These are phyloP conservation scores for Mimosa pudica DNA, from an alignment of 306 rosid species.

Conservation along the genomic window DNA sequence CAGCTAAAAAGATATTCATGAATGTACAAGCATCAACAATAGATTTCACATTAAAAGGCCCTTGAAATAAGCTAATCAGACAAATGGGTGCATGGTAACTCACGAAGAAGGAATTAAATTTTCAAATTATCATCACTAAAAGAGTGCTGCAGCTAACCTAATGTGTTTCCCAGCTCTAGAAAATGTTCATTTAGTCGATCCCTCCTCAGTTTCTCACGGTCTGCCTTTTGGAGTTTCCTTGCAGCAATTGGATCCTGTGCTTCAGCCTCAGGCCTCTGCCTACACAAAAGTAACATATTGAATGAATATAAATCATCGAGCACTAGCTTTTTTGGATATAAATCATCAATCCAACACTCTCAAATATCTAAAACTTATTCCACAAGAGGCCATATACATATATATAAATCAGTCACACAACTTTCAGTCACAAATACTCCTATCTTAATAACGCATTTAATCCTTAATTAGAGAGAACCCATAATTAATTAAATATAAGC, in stretches of 20 bases:
- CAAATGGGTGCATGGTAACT: background rate
- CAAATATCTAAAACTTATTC: background rate
- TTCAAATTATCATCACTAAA: background rate
- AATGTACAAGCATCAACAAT: background rate
- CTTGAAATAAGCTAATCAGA: background rate
- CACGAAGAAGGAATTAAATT: background rate
- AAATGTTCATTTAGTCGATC: slow-evolving; percentile 84
- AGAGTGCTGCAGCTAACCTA: slow-evolving; percentile 50
- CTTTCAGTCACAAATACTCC: background rate
- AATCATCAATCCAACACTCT: background rate
- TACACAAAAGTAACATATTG: slow-evolving; percentile 33
- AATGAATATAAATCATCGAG: background rate
- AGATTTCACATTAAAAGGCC: background rate
- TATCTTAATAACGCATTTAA: background rate
- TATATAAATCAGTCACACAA: background rate
- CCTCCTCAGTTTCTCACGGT: slow-evolving; percentile 89
- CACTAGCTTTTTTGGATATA: background rate
- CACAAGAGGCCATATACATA: background rate
- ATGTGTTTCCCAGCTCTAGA: slow-evolving; percentile 63
- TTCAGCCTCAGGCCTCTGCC: slow-evolving; percentile 60
- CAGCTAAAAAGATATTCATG: background rate
- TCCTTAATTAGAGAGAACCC: background rate
- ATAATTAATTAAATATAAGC: background rate
- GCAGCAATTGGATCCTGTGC: slow-evolving; percentile 59
- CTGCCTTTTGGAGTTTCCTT: slow-evolving; percentile 84